Evolutionary conservation across 2,329 filamentous ascomycete species (phyloP).

Genomic region (Dothidotthia symphoricarpi): DNA sequence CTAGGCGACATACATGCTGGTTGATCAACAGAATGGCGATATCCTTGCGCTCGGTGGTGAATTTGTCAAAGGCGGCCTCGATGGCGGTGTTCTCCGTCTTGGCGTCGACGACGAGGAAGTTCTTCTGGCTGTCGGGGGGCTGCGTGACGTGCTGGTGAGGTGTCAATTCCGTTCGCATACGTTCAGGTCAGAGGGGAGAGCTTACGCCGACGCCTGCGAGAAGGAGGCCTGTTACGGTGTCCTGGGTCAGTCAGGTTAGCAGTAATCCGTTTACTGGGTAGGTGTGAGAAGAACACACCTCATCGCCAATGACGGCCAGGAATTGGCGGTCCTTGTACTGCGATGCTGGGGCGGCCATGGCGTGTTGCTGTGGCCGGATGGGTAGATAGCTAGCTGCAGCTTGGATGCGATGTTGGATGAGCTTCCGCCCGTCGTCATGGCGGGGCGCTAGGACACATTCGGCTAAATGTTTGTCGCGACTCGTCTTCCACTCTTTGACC

Average conservation of each 20-base stretch:
- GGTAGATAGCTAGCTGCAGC: no score
- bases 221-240: conserved; percentile 92
- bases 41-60: conserved; percentile 88
- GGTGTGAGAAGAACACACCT: conserved; percentile 56
- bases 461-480: conserved; percentile 21
- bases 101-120: conserved; percentile 92
- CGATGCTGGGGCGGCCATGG: conserved; percentile 60
- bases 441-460: conserved; percentile 21
- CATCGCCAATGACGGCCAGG: conserved; percentile 95
- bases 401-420: conserved; percentile 3
- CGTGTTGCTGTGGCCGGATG: no score
- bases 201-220: conserved; percentile 92
- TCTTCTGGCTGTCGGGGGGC: conserved; percentile 87
- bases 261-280: not conserved
- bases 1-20: conserved; percentile 71
- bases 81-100: conserved; percentile 90
- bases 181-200: conserved; percentile 6
- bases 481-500: conserved; percentile 9
- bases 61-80: conserved; percentile 84
- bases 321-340: conserved; percentile 83
- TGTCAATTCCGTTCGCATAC: conserved; percentile 3
- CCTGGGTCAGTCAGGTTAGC: conserved; percentile 54
- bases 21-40: conserved; percentile 97
- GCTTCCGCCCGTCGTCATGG: conserved; percentile 27
- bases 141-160: conserved; percentile 78